Evolutionary conservation across 305 asterid species (phyloP), one percentile per base, ranked within the genome.

Genomic region (Fraxinus paxiana): DNA sequence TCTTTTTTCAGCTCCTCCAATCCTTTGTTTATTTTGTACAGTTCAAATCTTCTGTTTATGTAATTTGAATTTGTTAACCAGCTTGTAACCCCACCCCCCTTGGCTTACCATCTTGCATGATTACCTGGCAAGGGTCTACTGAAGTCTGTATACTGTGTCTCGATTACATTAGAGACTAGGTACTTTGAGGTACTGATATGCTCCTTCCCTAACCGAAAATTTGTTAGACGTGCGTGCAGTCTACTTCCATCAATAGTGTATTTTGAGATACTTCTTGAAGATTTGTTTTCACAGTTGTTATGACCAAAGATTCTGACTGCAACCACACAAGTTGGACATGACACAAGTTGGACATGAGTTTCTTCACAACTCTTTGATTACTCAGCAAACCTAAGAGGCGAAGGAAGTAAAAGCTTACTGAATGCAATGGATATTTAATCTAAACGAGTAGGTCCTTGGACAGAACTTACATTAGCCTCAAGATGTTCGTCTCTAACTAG

Each of bases 21-120:
- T 70, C 43, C 24, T n/a, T 33, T 70, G 43, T n/a, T 31, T 15
- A 70, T 6, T 70, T 70, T 70, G 75, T 70, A 70, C 75, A 70
- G 75, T 2, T 33, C 26, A 33, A 70, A 22, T 31, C 28, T 51
- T 48, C 28, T 56, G 75, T 33, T 31, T 33, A 70, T 70, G 7
- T 70, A 70, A 70, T 70, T 33, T 70, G 75, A 70, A 31, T 33
- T 70, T 70, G 75, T 70, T 70, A n/a, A 56, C 28, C 15, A 70
- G 46, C 46, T 51, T 9, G 37, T 61, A 61, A 2, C 67, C 67
- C 67, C 67, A 56, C 12, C 67, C 28, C 28, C 28, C 4, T 56
- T 18, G 28, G 28, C 28, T 56, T 6, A 18, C 67, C 13, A 10
- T 18, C 28, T 56, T 56, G 67, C 28, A 56, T 56, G 63, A 56